Percentiles rank a stretch among this genome's conserved stretches.
Conservation (phyloP, 2,329 filamentous ascomycete species). For the Verticillium longisporum region DNA sequence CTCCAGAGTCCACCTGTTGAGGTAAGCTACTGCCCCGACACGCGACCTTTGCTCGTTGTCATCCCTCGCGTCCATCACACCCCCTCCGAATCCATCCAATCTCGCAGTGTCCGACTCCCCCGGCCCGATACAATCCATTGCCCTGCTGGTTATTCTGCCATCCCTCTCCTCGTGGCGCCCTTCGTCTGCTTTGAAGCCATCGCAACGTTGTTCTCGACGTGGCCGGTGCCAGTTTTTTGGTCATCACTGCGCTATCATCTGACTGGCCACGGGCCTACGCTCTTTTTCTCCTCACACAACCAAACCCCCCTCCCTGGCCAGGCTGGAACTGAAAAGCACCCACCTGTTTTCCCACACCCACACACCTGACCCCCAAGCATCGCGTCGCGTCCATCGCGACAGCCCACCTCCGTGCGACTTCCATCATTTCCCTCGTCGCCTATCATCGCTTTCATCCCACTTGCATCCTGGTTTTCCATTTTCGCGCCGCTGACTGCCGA, state of each 20-base stretch:
- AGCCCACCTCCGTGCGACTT: neutral
- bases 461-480: slow-evolving; percentile 31
- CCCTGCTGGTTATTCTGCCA: neutral
- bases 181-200: neutral
- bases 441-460: slow-evolving; percentile 24
- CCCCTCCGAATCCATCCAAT: neutral
- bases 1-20: neutral
- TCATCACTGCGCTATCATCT: neutral
- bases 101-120: neutral
- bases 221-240: neutral
- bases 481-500: slow-evolving; percentile 38
- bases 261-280: neutral
- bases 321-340: neutral
- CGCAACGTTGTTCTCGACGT: neutral
- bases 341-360: neutral
- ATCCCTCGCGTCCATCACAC: neutral
- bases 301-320: neutral
- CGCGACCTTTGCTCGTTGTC: neutral
- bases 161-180: neutral
- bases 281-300: neutral
- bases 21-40: neutral
- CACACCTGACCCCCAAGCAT: neutral
- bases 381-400: neutral
- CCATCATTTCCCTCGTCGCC: neutral
- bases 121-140: neutral